Base-by-base conservation (phyloP, 2,329 filamentous ascomycete species). In the Sordariomycetes sp. region DNA sequence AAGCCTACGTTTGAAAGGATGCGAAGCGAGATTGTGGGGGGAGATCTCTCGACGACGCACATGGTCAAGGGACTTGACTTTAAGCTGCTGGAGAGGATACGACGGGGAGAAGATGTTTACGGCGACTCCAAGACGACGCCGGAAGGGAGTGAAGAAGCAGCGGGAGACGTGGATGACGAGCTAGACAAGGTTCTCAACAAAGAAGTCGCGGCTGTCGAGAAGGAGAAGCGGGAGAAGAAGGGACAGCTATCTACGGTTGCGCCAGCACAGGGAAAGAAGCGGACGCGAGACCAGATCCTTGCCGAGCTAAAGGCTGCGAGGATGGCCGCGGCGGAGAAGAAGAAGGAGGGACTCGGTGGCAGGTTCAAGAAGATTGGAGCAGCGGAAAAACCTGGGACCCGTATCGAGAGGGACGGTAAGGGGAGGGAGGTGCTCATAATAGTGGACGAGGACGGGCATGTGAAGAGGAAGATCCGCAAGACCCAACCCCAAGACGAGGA, bases 31-130 rank as follows among this genome's bases (percentile, higher is more conserved):
- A 89, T 96, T 57, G 81, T 89, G 1, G 91, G 90, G 3, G 92
- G 91, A 8, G 87, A 95, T 67, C 71, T 91, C 24, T 75, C 75
- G 15, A 89, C 84, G 63, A 95, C 90, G 15, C 90, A 96, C 75
- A 72, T 96, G 62, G 86, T 97, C 53, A 97, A 96, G 67, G 94
- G 94, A 0, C 72, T 99, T 54, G 94, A 99, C 70, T 87, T 90
- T 67, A 87, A 87, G 68, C 74, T 97, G 13, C 73, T 91, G 32
- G 81, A 87, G 68, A 77, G 84, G 62, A 78, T 87, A 59, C 79
- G 79, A 60, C 79, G 77, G 57, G 88, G 87, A 48, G 87, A 90
- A 67, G 74, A 91, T 68, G 77, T 89, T 1, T 78, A 76, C 62
- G 68, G 65, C n/a, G 65, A 64, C 10, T 63, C 67, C 34, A 61